phyloP scores from a whole-genome alignment of 106 monocot species.

The Phalaenopsis aphrodite region DNA sequence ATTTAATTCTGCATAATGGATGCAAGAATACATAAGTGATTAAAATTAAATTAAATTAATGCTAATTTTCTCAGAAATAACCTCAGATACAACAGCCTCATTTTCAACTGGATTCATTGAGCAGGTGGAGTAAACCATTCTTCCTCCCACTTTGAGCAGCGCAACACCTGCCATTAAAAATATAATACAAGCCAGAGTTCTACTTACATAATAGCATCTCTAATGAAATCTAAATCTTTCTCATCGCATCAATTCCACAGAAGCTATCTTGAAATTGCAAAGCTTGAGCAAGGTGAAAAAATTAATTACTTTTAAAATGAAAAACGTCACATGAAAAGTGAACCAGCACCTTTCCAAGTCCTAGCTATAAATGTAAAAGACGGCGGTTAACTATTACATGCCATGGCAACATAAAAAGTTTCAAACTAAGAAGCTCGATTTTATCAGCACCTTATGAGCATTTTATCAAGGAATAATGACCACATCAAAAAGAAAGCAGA shows the following conservation, averaged over 20 bases:
- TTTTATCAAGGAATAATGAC: neutral
- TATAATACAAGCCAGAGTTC: conserved; percentile 4
- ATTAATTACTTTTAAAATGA: neutral
- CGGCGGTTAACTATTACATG: neutral
- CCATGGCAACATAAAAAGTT: neutral
- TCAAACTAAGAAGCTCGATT: neutral
- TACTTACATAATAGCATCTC: neutral
- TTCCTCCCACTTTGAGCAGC: conserved; percentile 91
- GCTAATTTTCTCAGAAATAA: conserved; percentile 9
- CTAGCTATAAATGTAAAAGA: neutral
- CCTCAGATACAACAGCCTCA: conserved; percentile 97
- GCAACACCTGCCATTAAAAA: conserved; percentile 51
- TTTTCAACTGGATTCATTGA: conserved; percentile 99
- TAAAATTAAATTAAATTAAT: conserved; percentile 2
- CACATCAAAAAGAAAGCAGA: neutral
- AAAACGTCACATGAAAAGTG: neutral
- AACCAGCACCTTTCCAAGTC: neutral
- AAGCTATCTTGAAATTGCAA: neutral
- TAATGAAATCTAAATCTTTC: neutral
- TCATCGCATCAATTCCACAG: neutral
- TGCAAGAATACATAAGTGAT: neutral
- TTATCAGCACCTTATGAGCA: neutral
- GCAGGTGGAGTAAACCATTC: conserved; percentile 98
- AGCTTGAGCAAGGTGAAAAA: neutral
- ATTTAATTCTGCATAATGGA: neutral